Base-by-base conservation (phyloP, 345 rosid species). In the Cardamine occulta region DNA sequence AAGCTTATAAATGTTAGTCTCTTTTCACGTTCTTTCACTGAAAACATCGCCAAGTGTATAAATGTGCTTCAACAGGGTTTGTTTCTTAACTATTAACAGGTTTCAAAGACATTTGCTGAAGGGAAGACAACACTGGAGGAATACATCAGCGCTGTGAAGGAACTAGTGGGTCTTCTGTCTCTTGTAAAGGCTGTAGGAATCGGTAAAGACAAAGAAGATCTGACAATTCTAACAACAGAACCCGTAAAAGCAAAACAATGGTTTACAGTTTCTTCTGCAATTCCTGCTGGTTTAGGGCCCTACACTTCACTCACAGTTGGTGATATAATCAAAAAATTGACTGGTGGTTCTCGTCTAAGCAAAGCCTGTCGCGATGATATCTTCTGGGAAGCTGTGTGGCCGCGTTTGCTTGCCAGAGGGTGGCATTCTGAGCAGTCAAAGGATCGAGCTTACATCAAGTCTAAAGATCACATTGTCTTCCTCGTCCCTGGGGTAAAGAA, bases 331-430 rank as follows among this genome's bases (percentile, higher is more conserved):
- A 77, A 68, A 23, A 70, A 79, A 44, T 59, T 89, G 74, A 78
- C 78, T 19, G 86, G 89, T 5, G 83, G 83, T 34, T 64, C 80
- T 24, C 85, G 91, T 54, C 79, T 88, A 79, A 84, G 89, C 82
- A 89, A 89, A 78, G 87, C 90, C 18, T 89, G 91, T 12, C 79
- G 80, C 45, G 85, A 70, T 67, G 89, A 89, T 79, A 81, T 89
- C 49, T 89, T 87, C 65, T 88, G 92, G 92, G 96, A 88, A 67
- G 91, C 91, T 60, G 89, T 88, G 74, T 89, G 96, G 96, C 92
- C 96, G 0, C 90, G 88, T 58, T 80, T 89, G 74, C 82, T 89
- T 5, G 90, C 87, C 3, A 79, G 82, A 79, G 93, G 96, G 66
- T 89, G 96, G 96, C 82, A 70, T 73, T 89, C 92, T 10, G 92